Base-by-base conservation (phyloP, 78 protist genomes). In the Dictyostelium firmibasis region DNA sequence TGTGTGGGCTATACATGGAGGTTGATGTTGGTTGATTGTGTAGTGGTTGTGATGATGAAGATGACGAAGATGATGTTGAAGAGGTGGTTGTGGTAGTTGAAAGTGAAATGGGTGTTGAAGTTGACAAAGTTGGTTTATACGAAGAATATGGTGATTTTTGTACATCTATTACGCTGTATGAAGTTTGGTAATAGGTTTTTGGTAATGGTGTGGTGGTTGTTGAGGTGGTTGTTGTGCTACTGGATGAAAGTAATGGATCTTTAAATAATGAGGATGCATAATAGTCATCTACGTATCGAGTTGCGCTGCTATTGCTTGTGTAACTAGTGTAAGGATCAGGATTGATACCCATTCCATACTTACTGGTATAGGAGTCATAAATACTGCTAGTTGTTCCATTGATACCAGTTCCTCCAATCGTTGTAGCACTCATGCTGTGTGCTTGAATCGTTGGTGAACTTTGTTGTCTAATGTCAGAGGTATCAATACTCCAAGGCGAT, bases 401-500 rank as follows among this genome's bases (percentile, higher is more conserved):
- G 9, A 33, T 77, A 47, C 64, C 5, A 0, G 43, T 36, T 18
- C 43, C 29, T 36, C 43, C n/a, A 35, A 74, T 70, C 4, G 16
- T 29, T 70, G 77, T 70, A 70, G 31, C 44, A 36, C 47, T 75
- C 57, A 75, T 29, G 41, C 16, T 75, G 41, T 75, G 41, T 75
- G 81, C 81, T 75, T 75, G 81, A 29, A 75, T 36, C 36, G 81
- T 23, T 75, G 81, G 81, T 75, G 47, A 75, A 36, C 81, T 36
- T 75, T 75, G 81, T 11, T 35, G 83, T 41, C 83, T 35, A n/a
- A 77, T 77, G 47, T 81, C 85, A 25, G 85, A 50, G 25, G 85
- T 81, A 29, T 81, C 85, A 16, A 81, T 81, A 81, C 20, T 47
- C 85, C 85, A 81, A 16, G 87, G 76, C 36, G 87, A 88, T 7